phyloP scores from a whole-genome alignment of 345 rosid species.

The Cardamine chenopodiifolia region DNA sequence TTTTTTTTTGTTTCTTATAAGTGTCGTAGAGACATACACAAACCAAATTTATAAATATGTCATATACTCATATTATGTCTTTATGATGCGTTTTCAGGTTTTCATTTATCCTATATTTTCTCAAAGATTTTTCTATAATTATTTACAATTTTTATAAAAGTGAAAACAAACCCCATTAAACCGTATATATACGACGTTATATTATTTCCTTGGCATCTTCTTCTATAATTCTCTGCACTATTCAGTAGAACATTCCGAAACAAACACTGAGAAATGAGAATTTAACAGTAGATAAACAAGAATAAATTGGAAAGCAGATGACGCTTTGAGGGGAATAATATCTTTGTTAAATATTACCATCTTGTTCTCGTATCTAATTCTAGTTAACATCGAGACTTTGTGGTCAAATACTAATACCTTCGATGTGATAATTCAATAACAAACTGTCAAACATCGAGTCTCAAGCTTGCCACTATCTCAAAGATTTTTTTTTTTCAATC shows the following conservation, averaged over 20 bases:
- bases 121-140: background rate
- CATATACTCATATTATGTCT: background rate
- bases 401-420: background rate
- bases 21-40: background rate
- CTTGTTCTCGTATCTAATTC: slow-evolving; percentile 38
- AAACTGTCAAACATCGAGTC: background rate
- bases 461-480: background rate
- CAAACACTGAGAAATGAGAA: slow-evolving; percentile 1
- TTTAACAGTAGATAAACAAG: slow-evolving; percentile 32
- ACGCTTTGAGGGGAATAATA: slow-evolving; percentile 41
- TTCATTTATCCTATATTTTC: background rate
- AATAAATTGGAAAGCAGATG: slow-evolving; percentile 34
- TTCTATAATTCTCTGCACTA: slow-evolving; percentile 26
- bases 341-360: slow-evolving; percentile 37
- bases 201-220: slow-evolving; percentile 11
- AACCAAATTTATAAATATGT: background rate
- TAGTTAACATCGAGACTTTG: slow-evolving; percentile 9
- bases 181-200: background rate
- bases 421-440: slow-evolving; percentile 21
- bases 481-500: background rate
- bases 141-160: background rate
- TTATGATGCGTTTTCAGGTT: background rate
- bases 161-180: background rate
- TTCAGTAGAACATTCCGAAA: slow-evolving; percentile 35
- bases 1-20: no score